These are phyloP conservation scores for Fomitopsis serialis DNA, from an alignment of 768 basidiomycete species.

Conservation along the genomic window DNA sequence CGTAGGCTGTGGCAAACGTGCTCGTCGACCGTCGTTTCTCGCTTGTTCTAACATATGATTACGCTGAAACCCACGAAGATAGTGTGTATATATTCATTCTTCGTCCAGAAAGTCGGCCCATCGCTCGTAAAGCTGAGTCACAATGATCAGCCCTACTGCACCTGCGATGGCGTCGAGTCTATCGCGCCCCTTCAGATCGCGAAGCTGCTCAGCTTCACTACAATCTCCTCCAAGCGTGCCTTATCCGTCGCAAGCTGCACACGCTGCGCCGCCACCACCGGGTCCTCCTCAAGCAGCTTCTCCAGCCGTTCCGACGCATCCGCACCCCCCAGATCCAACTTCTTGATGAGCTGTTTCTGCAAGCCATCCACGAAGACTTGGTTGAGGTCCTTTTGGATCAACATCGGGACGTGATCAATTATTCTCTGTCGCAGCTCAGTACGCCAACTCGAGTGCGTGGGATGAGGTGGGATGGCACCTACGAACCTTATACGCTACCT, in stretches of 20 bases:
- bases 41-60: no score
- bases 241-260: conserved; percentile 28
- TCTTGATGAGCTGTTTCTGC: conserved; percentile 29
- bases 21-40: no score
- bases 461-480: no score
- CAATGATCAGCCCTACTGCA: no score
- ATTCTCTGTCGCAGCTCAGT: conserved; percentile 45
- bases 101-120: no score
- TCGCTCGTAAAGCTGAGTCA: no score
- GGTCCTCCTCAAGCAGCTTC: conserved; percentile 43
- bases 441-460: no score
- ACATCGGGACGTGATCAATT: conserved; percentile 49
- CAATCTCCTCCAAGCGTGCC: conserved; percentile 35
- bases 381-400: conserved; percentile 44
- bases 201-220: conserved; percentile 30
- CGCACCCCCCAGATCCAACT: conserved; percentile 31
- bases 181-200: no score
- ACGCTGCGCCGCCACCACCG: conserved; percentile 28
- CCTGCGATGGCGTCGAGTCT: no score
- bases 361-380: conserved; percentile 25
- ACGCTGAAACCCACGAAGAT: no score
- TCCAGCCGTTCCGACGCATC: conserved; percentile 32
- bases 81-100: no score
- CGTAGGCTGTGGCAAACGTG: no score
- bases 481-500: conserved; percentile 43